Conservation (phyloP, 306 rosid species). For the Dryas octopetala region DNA sequence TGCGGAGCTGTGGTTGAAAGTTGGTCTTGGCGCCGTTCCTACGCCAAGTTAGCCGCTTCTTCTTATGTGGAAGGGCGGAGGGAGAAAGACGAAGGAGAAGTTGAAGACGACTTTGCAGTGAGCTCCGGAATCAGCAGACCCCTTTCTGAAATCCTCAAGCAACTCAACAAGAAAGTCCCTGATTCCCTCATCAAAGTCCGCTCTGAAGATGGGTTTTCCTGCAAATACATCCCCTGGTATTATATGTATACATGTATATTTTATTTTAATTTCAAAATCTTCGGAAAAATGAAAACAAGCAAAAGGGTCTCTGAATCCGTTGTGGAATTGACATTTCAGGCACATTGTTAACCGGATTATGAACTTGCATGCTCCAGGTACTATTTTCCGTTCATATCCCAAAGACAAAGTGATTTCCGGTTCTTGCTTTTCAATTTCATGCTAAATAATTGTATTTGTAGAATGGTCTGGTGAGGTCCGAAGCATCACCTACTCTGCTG, state of each 20-base stretch:
- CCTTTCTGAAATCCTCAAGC: constrained; percentile 65
- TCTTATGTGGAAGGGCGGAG: constrained; percentile 7
- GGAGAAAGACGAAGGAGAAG: constrained; percentile 1
- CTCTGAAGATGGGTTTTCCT: constrained; percentile 47
- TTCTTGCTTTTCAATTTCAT: not conserved
- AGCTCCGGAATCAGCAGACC: constrained; percentile 72
- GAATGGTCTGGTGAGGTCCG: constrained; percentile 92
- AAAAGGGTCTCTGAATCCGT: not conserved
- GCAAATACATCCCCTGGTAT: constrained; percentile 73
- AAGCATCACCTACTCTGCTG: constrained; percentile 56
- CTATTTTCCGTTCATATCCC: not conserved
- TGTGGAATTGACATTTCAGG: constrained; percentile 32
- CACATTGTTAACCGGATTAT: constrained; percentile 69
- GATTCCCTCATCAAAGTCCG: constrained; percentile 64
- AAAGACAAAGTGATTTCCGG: not conserved
- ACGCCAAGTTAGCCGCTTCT: constrained; percentile 17
- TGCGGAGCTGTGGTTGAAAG: not conserved
- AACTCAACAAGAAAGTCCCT: constrained; percentile 78
- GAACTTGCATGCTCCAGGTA: constrained; percentile 83
- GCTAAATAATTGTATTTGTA: constrained; percentile 10
- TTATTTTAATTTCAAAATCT: not conserved
- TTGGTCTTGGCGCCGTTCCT: constrained; percentile 7
- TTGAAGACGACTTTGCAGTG: not conserved
- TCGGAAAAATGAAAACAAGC: not conserved
- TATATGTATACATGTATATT: not conserved